Evolutionary conservation across 768 basidiomycete species (phyloP), one percentile per base, ranked within the genome.

Genomic region (Pilatotrama ljubarskyi): DNA sequence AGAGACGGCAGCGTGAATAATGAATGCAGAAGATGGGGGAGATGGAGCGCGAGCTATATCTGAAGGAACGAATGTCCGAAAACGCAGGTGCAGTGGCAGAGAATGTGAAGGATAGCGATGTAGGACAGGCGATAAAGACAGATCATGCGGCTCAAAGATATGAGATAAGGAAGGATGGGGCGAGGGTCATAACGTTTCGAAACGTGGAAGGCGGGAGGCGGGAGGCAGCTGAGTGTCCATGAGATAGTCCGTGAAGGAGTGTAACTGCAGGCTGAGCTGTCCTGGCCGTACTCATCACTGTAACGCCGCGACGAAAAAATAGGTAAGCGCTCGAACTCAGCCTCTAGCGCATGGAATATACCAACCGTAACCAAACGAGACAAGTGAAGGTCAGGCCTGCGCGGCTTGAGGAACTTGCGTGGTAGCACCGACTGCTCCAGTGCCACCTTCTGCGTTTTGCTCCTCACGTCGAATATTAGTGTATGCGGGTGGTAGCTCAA

Each of bases 401-500:
- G 54, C 54, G 2, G 54, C 43, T n/a, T 43, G 26, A 13, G 42
- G 41, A 15, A 26, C 43, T 35, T 46, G 54, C 7, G 54, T 37
- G 8, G 54, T 38, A 32, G 44, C 43, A n/a, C 54, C 54, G 6
- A 35, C 1, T 2, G 43, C 15, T n/a, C 40, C 29, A 5, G 37
- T 47, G 11, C 29, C 55, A 6, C 20, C 48, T 25, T 32, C 47
- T 1, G 49, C 44, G 1, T n/a, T n/a, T n/a, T 17, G 29, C 17
- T 37, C 42, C 7, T 43, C 59, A 11, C 62, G 60, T 32, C 52
- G 64, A 47, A 92, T 77, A 61, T 88, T 82, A 25, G 87, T 90
- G 72, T 93, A 93, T 29, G 90, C 90, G 1, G 91, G 91, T 14
- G 91, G 91, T 49, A 93, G 78, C 72, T 93, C 91, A 46, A 93